phyloP scores from a whole-genome alignment of 225 moss, liverwort and hornwort species.

The Antitrichia curtipendula region DNA sequence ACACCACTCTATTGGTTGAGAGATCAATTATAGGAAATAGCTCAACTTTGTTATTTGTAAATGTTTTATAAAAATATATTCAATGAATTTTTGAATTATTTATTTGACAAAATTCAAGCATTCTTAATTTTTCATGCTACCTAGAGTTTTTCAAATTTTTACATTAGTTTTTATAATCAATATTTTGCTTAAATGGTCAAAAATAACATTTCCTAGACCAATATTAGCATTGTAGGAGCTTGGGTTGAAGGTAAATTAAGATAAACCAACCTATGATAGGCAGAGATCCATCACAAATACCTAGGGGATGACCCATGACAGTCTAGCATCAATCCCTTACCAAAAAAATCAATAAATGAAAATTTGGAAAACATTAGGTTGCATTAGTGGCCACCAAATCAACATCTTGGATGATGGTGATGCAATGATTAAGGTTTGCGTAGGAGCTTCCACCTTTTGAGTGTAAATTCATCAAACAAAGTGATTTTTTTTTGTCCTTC shows the following conservation, averaged over 20 bases:
- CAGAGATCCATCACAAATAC: not conserved
- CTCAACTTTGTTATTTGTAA: not conserved
- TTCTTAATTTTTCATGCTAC: not conserved
- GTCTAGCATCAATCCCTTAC: not conserved
- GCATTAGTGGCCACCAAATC: not conserved
- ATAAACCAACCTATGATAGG: fast-evolving
- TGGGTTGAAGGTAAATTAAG: fast-evolving
- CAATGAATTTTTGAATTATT: not conserved
- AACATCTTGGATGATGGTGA: not conserved
- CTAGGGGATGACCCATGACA: fast-evolving
- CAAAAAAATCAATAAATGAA: not conserved
- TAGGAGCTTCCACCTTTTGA: not conserved
- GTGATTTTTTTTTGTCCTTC: no score
- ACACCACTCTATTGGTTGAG: not conserved
- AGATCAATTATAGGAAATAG: not conserved
- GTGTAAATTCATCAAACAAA: fast-evolving
- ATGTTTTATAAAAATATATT: not conserved
- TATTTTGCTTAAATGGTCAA: fast-evolving
- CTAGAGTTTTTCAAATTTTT: not conserved
- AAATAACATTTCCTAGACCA: fast-evolving
- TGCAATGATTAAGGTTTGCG: not conserved
- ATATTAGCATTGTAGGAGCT: not conserved
- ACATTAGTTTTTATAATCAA: not conserved
- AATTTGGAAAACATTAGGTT: not conserved
- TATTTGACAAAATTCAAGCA: not conserved